These are phyloP conservation scores for Trapa incisa DNA, from an alignment of 345 rosid genomes.

Conservation along the genomic window DNA sequence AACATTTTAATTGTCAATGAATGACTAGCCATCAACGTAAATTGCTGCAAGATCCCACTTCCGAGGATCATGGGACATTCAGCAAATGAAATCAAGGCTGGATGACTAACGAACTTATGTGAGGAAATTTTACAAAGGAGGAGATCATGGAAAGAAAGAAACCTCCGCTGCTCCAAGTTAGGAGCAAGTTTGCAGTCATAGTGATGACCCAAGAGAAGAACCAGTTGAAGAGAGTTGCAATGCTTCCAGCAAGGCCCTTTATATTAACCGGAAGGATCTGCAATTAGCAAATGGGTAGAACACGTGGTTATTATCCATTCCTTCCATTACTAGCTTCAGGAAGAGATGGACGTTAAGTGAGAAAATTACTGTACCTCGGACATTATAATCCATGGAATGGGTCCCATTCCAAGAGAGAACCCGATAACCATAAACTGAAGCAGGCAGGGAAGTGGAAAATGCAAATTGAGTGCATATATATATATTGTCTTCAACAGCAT, in stretches of 20 bases:
- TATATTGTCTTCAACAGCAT: conserved; percentile 9
- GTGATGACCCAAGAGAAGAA: conserved; percentile 20
- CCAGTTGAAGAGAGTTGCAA: conserved; percentile 37
- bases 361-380: conserved; percentile 55
- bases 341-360: neutral
- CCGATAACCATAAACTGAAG: conserved; percentile 58
- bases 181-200: conserved; percentile 36
- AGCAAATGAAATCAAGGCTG: too few relatives aligned
- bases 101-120: too few relatives aligned
- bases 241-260: conserved; percentile 37
- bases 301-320: neutral
- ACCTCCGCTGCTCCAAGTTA: conserved; percentile 38
- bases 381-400: conserved; percentile 99
- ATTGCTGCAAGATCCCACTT: too few relatives aligned
- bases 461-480: neutral
- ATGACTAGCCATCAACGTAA: too few relatives aligned
- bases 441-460: conserved; percentile 1
- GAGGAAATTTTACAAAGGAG: too few relatives aligned
- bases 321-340: too few relatives aligned
- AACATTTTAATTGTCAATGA: too few relatives aligned
- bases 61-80: too few relatives aligned
- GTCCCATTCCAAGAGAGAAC: conserved; percentile 89
- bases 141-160: neutral
- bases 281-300: conserved; percentile 5
- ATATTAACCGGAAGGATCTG: conserved; percentile 69